A percentile compares a stretch with the other conserved stretches of the same genome.
These are phyloP conservation scores for Mariannaea elegans DNA, from an alignment of 2,329 filamentous ascomycete genomes.

Conservation along the genomic window DNA sequence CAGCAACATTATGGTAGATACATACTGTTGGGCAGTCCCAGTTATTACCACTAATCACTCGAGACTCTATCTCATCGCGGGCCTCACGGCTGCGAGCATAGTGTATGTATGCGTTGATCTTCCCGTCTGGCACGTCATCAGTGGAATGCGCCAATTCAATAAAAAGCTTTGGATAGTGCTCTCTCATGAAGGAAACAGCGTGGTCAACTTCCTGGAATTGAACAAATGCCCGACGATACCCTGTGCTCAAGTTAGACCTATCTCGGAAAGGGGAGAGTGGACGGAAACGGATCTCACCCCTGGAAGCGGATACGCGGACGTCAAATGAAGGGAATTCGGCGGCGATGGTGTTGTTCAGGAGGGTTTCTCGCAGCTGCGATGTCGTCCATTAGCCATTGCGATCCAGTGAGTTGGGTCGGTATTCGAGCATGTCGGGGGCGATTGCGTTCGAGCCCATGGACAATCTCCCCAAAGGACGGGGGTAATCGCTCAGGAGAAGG, in stretches of 20 bases:
- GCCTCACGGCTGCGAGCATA: slow-evolving; percentile 52
- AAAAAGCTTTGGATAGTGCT: slow-evolving; percentile 51
- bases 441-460: slow-evolving; percentile 13
- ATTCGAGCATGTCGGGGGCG: slow-evolving; percentile 17
- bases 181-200: slow-evolving; percentile 53
- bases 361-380: slow-evolving; percentile 48
- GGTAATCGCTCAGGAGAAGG: not conserved
- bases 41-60: slow-evolving; percentile 34
- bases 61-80: slow-evolving; percentile 40
- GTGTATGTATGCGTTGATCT: slow-evolving; percentile 50
- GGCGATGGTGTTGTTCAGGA: slow-evolving; percentile 46
- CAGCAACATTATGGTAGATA: not conserved
- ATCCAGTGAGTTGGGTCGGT: slow-evolving; percentile 27
- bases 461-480: slow-evolving; percentile 5
- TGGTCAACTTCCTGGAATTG: slow-evolving; percentile 52
- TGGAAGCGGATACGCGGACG: slow-evolving; percentile 49
- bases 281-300: slow-evolving; percentile 37
- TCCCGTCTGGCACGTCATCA: slow-evolving; percentile 51
- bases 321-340: slow-evolving; percentile 50
- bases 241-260: slow-evolving; percentile 41
- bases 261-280: not conserved
- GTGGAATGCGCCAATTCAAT: slow-evolving; percentile 48
- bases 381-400: slow-evolving; percentile 37
- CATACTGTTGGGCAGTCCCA: slow-evolving; percentile 50
- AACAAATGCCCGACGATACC: slow-evolving; percentile 52